Evolutionary conservation across 495 filamentous ascomycete species (phyloP).

Genomic region (Darksidea phi): DNA sequence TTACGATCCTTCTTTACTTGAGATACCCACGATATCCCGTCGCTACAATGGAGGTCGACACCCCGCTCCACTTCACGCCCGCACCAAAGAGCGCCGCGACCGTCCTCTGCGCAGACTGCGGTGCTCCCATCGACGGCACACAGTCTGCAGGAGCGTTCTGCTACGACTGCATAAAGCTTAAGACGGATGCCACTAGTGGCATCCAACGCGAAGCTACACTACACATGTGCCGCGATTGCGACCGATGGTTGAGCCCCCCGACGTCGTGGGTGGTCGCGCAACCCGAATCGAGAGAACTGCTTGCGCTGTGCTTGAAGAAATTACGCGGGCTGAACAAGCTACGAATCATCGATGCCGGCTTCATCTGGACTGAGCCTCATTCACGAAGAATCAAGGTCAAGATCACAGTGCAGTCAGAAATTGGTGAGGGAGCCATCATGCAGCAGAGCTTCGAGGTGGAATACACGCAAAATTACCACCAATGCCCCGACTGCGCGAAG

Average conservation of each 20-base stretch:
- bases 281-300: conserved; percentile 81
- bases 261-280: conserved; percentile 76
- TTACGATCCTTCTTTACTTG: neutral
- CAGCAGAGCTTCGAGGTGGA: conserved; percentile 94
- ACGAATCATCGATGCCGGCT: conserved; percentile 88
- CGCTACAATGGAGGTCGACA: conserved; percentile 28
- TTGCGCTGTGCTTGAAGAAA: conserved; percentile 84
- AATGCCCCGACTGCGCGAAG: conserved; percentile 89
- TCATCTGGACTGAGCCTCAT: conserved; percentile 98
- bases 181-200: conserved; percentile 88
- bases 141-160: conserved; percentile 74
- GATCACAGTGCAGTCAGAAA: conserved; percentile 85
- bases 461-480: conserved; percentile 82
- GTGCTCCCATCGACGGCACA: conserved; percentile 31
- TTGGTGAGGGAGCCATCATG: conserved; percentile 69
- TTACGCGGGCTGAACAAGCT: conserved; percentile 79
- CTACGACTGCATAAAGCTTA: conserved; percentile 88
- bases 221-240: conserved; percentile 85
- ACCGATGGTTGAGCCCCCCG: conserved; percentile 89
- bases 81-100: conserved; percentile 26
- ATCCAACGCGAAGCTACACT: conserved; percentile 82
- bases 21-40: neutral
- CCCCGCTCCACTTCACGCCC: conserved; percentile 25
- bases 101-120: conserved; percentile 32
- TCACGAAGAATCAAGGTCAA: conserved; percentile 85